Evolutionary conservation across 139 green algal species (phyloP).

Genomic region (Chlorella sp.): DNA sequence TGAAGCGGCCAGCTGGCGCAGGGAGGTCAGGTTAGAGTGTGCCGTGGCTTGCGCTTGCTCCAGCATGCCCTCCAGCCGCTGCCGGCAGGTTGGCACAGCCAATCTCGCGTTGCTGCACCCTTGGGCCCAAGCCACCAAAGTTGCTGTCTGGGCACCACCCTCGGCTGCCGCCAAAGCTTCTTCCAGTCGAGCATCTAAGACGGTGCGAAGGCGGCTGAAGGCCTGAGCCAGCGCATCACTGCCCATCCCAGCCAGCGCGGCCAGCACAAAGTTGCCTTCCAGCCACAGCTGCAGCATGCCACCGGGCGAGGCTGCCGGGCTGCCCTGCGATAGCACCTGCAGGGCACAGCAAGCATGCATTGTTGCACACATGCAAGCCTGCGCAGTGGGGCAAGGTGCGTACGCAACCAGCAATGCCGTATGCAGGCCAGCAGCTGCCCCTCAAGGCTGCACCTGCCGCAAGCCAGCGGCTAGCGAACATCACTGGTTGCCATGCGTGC

Average conservation of each 20-base stretch:
- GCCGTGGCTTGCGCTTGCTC: background rate
- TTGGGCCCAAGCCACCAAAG: background rate
- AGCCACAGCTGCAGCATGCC: conserved; percentile 36
- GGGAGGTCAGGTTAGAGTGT: conserved; percentile 4
- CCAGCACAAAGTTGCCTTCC: conserved; percentile 14
- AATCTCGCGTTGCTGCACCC: background rate
- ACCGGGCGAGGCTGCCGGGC: background rate
- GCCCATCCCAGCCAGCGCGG: conserved; percentile 4
- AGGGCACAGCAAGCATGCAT: too few species aligned
- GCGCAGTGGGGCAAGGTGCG: too few species aligned
- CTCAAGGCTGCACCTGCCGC: too few species aligned
- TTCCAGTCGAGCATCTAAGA: background rate
- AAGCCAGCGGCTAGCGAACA: too few species aligned
- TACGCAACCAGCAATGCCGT: too few species aligned
- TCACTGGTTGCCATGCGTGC: too few species aligned
- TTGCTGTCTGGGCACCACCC: background rate
- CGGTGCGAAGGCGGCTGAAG: background rate
- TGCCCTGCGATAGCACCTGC: conserved; percentile 14
- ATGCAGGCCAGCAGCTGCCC: too few species aligned
- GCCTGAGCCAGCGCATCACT: background rate
- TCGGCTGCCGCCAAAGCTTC: background rate
- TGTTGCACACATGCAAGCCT: too few species aligned
- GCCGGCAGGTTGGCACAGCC: background rate
- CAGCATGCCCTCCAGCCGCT: background rate
- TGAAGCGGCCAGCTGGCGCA: conserved; percentile 6